Evolutionary conservation across 2,329 filamentous ascomycete genomes (phyloP).

Genomic region (Alternaria gaisen): DNA sequence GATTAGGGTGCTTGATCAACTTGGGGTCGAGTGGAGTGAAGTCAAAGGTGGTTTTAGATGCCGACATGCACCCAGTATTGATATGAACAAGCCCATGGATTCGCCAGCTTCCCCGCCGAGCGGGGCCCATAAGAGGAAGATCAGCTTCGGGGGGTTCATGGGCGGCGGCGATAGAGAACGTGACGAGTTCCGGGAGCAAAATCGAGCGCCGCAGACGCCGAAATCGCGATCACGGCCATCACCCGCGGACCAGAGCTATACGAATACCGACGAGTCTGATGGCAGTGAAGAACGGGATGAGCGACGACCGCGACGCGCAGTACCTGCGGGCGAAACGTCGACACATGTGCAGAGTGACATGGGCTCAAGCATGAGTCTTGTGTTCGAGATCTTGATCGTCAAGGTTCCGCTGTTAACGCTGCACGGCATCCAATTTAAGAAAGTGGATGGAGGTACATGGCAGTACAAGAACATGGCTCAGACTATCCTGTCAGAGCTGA

Average conservation of each 20-base stretch:
- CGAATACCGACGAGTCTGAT: conserved; percentile 86
- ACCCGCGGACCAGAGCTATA: conserved; percentile 74
- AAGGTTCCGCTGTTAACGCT: conserved; percentile 93
- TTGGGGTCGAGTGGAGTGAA: conserved; percentile 90
- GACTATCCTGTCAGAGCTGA: conserved; percentile 85
- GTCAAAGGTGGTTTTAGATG: conserved; percentile 95
- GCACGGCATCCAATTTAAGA: conserved; percentile 98
- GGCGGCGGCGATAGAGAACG: conserved; percentile 63
- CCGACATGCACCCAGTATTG: conserved; percentile 87
- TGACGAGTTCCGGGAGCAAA: conserved; percentile 74
- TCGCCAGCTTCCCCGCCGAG: conserved; percentile 48
- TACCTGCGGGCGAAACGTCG: conserved; percentile 82
- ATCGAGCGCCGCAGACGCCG: conserved; percentile 61
- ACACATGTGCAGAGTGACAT: conserved; percentile 92
- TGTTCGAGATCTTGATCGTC: conserved; percentile 97
- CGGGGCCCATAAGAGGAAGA: conserved; percentile 72
- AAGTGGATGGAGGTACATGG: conserved; percentile 94
- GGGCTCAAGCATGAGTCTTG: conserved; percentile 81
- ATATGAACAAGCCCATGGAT: conserved; percentile 77
- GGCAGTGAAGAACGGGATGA: conserved; percentile 69
- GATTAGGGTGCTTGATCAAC: conserved; percentile 84
- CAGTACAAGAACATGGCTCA: conserved; percentile 99
- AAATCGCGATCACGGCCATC: conserved; percentile 56
- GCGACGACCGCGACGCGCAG: conserved; percentile 44
- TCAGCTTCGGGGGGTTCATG: conserved; percentile 81